These are phyloP conservation scores for Sanghuangporus sanghuang DNA, from an alignment of 1,284 basidiomycete genomes.

Conservation along the genomic window DNA sequence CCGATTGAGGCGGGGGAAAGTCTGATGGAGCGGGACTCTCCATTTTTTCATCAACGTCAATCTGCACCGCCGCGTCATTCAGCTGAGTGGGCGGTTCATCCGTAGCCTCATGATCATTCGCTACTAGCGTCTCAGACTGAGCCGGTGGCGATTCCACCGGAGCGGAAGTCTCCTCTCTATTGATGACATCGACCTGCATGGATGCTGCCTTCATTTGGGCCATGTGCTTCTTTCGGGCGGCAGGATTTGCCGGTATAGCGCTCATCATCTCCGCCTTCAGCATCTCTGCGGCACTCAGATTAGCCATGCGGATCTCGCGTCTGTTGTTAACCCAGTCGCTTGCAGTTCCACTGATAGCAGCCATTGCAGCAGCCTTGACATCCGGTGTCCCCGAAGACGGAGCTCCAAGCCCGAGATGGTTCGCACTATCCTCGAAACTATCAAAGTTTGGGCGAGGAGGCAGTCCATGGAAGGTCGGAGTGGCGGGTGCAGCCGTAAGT, in stretches of 20 bases:
- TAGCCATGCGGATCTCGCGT: slow-evolving; percentile 88
- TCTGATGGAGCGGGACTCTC: no score
- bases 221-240: slow-evolving; percentile 6
- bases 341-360: slow-evolving; percentile 74
- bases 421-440: slow-evolving; percentile 68
- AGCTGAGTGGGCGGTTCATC: no score
- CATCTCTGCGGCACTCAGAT: slow-evolving; percentile 91
- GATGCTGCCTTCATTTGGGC: not conserved
- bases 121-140: not conserved
- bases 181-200: not conserved
- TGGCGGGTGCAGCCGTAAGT: slow-evolving; percentile 39
- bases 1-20: no score
- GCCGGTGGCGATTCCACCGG: not conserved
- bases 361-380: slow-evolving; percentile 48
- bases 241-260: slow-evolving; percentile 50
- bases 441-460: slow-evolving; percentile 55
- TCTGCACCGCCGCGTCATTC: not conserved
- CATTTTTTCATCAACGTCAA: not conserved
- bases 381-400: slow-evolving; percentile 36
- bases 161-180: not conserved
- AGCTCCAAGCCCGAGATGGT: slow-evolving; percentile 67
- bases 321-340: slow-evolving; percentile 85
- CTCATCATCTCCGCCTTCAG: slow-evolving; percentile 88
- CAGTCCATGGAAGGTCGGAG: slow-evolving; percentile 44
- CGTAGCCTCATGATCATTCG: no score